Evolutionary conservation across 441 rosid genomes (phyloP), one percentile per base, ranked within the genome.

Genomic region (Populus tomentosa): DNA sequence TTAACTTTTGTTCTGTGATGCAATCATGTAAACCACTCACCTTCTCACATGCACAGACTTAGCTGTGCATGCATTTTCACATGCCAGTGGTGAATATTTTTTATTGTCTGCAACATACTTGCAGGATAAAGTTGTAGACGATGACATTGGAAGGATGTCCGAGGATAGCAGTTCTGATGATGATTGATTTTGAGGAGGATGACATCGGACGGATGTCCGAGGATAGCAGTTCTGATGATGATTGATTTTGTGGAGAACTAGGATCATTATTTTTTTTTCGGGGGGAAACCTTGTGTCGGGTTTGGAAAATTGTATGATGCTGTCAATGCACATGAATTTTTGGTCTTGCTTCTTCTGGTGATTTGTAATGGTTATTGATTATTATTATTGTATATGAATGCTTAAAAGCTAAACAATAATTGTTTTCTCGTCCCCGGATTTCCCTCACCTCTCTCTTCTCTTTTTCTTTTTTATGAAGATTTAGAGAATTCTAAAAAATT

Each of bases 111-210:
- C 61, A 4, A 73, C 73, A 62, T 77, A 68, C 33, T 20, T 80
- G 75, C 88, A 94, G 98, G 96, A 87, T 69, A 61, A 82, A 40
- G 72, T 64, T 13, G 82, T 67, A 28, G 80, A 78, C 20, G 90
- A 89, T 81, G 93, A 86, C 72, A 71, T 85, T 9, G 89, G 86
- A 24, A 79, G 50, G 64, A 66, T 88, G 78, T 87, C 90, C 1
- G 93, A 87, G 70, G 93, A 82, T 77, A 89, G 91, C 67, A 88
- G 90, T 80, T 90, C 94, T 6, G 97, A 92, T 56, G 93, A 85
- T 72, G 88, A 84, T 73, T 83, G 86, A 88, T 62, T 24, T 11
- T 23, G 23, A 69, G 21, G 32, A 33, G 35, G 90, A 89, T 81
- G 93, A 86, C 72, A 71, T 85, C 9, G 88, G 86, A 24, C 76